phyloP scores from a whole-genome alignment of 768 basidiomycete genomes.

The Leucocoprinus birnbaumii region DNA sequence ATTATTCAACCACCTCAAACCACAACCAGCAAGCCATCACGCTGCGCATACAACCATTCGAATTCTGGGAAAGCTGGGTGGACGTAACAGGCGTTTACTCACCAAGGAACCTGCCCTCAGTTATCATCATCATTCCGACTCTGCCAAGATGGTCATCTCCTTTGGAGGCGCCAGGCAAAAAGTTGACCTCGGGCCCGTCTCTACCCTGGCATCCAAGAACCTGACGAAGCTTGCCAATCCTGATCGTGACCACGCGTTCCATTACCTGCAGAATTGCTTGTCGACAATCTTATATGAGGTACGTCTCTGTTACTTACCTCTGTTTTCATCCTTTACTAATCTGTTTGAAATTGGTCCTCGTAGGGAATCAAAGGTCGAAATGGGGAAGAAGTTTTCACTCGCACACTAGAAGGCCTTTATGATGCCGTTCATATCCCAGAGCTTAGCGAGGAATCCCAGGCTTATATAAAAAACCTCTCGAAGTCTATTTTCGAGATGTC shows the following conservation, averaged over 20 bases:
- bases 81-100: slow-evolving; percentile 85
- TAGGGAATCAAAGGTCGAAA: slow-evolving; percentile 75
- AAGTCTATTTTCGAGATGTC: slow-evolving; percentile 74
- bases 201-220: slow-evolving; percentile 60
- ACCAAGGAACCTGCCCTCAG: slow-evolving; percentile 75
- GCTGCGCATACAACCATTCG: slow-evolving; percentile 94
- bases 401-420: slow-evolving; percentile 72
- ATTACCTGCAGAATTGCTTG: slow-evolving; percentile 67
- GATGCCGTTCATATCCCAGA: slow-evolving; percentile 73
- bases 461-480: slow-evolving; percentile 68
- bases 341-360: too few species aligned
- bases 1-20: slow-evolving; percentile 86
- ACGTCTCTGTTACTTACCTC: slow-evolving; percentile 12
- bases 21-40: slow-evolving; percentile 83
- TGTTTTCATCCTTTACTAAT: background rate
- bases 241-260: slow-evolving; percentile 60
- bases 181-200: slow-evolving; percentile 66
- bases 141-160: slow-evolving; percentile 67
- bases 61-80: slow-evolving; percentile 94
- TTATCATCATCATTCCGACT: slow-evolving; percentile 67
- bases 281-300: slow-evolving; percentile 80
- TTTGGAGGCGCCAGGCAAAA: slow-evolving; percentile 66
- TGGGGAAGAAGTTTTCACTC: slow-evolving; percentile 69
- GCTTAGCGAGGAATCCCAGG: slow-evolving; percentile 63
- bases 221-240: slow-evolving; percentile 47